phyloP scores from a whole-genome alignment of 1,284 basidiomycete genomes.

The Cryptococcus sp. region DNA sequence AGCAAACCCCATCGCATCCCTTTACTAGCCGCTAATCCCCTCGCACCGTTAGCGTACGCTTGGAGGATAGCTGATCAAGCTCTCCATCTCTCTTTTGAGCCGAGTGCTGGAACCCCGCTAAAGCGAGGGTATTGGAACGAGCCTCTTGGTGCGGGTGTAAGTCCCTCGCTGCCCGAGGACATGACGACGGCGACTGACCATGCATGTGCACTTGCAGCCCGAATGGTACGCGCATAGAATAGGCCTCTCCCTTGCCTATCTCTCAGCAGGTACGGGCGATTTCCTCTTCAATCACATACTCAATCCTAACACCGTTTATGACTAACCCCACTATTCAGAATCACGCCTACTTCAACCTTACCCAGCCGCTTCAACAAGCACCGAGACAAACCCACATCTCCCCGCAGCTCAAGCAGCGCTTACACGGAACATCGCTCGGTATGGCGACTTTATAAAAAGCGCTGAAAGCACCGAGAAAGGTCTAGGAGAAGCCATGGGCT shows the following conservation, averaged over 20 bases:
- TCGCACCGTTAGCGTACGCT: slow-evolving; percentile 40
- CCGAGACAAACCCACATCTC: slow-evolving; percentile 31
- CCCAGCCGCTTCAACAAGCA: slow-evolving; percentile 7
- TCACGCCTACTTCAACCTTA: slow-evolving; percentile 41
- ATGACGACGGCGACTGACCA: not conserved
- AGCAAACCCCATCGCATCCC: slow-evolving; percentile 20
- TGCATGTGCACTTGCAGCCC: slow-evolving; percentile 14
- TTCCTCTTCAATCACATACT: not conserved
- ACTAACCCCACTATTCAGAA: slow-evolving; percentile 22
- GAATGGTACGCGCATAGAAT: slow-evolving; percentile 45
- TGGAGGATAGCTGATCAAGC: slow-evolving; percentile 45
- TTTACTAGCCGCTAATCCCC: slow-evolving; percentile 31
- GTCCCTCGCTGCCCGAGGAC: slow-evolving; percentile 2
- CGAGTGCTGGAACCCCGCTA: slow-evolving; percentile 6
- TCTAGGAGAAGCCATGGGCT: slow-evolving; percentile 29
- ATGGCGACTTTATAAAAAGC: slow-evolving; percentile 16
- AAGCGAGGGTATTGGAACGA: slow-evolving; percentile 40
- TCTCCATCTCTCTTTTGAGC: slow-evolving; percentile 19
- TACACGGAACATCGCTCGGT: slow-evolving; percentile 26
- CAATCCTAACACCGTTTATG: not conserved
- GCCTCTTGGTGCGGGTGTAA: slow-evolving; percentile 40
- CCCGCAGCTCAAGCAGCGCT: slow-evolving; percentile 29
- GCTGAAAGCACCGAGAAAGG: slow-evolving; percentile 28
- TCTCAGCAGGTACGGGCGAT: slow-evolving; percentile 35
- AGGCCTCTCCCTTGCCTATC: slow-evolving; percentile 38